Evolutionary conservation across 2,329 filamentous ascomycete species (phyloP).

Genomic region (Trichoderma sp.): DNA sequence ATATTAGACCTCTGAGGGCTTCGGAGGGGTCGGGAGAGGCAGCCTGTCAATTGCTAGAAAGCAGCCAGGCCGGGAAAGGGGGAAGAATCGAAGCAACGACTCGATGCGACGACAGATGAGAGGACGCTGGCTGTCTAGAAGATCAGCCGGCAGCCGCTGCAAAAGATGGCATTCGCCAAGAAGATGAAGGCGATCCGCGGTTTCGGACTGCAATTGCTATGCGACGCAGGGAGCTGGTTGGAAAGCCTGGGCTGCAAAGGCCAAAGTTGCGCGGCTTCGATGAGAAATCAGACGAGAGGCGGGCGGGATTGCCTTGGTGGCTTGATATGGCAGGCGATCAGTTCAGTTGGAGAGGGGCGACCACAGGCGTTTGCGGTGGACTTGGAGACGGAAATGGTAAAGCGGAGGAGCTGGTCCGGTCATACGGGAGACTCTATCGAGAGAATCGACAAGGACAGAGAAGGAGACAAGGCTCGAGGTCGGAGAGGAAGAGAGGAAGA

Average conservation of each 20-base stretch:
- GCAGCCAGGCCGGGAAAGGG: slow-evolving; percentile 12
- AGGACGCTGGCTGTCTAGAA: neutral
- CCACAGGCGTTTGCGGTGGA: slow-evolving; percentile 3
- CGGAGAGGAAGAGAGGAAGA: neutral
- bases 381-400: neutral
- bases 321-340: slow-evolving; percentile 19
- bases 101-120: neutral
- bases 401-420: neutral
- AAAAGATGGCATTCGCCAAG: slow-evolving; percentile 6
- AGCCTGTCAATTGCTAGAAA: slow-evolving; percentile 24
- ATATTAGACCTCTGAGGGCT: slow-evolving; percentile 25
- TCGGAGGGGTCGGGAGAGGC: slow-evolving; percentile 5
- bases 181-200: neutral
- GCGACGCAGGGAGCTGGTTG: neutral
- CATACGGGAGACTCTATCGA: neutral
- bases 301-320: slow-evolving; percentile 19
- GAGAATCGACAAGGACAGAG: neutral
- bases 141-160: neutral
- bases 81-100: neutral
- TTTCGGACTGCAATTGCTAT: neutral
- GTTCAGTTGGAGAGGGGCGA: slow-evolving; percentile 21
- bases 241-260: neutral
- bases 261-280: neutral
- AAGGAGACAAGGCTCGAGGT: neutral
- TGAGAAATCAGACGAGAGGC: slow-evolving; percentile 3